Base-by-base conservation (phyloP, 2,329 filamentous ascomycete species). In the Alternaria triticimaculans region DNA sequence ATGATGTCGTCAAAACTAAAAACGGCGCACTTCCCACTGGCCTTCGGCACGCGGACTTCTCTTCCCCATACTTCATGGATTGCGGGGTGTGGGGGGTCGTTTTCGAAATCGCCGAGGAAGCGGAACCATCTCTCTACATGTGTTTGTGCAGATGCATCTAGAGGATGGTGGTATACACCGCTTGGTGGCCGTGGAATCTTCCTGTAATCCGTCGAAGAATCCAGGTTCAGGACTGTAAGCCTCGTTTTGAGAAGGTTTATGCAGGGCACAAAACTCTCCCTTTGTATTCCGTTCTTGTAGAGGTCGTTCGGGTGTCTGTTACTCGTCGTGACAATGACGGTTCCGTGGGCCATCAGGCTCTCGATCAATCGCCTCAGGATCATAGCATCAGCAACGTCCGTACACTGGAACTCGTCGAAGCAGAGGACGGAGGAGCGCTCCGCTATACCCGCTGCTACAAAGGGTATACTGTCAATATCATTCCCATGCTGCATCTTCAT, bases 351-450 rank as follows among this genome's bases (percentile, higher is more conserved):
- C 94, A 98, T 97, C 59, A 99, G 87, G 2, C 89, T 87, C 80
- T 98, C 94, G 9, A 99, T 88, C 6, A 99, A 85, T 85, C 92
- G 87, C 72, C 96, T 87, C 71, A 99, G 80, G 72, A 99, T 99
- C 96, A 99, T 99, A 72, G 96, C 96, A 82, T 98, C 95, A 15
- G 96, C 96, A 30, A 99, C 95, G 81, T 99, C 96, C 43, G 96
- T 99, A 77, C 94, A 97, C 79, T 99, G 96, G 77, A 99, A 99
- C 83, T 99, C 96, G 80, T 99, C 96, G 78, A 99, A 99, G 80
- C 96, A 99, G 44, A 99, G 84, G 25, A 99, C 93, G 61, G 91
- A 93, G 33, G 90, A 90, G 66, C 90, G 86, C 74, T 93, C 89
- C 7, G 96, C 96, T 77, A 99, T 96, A 76, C 96, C 91, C n/a